Base-by-base conservation (phyloP, 2,329 filamentous ascomycete species). In the Nemania sp. region DNA sequence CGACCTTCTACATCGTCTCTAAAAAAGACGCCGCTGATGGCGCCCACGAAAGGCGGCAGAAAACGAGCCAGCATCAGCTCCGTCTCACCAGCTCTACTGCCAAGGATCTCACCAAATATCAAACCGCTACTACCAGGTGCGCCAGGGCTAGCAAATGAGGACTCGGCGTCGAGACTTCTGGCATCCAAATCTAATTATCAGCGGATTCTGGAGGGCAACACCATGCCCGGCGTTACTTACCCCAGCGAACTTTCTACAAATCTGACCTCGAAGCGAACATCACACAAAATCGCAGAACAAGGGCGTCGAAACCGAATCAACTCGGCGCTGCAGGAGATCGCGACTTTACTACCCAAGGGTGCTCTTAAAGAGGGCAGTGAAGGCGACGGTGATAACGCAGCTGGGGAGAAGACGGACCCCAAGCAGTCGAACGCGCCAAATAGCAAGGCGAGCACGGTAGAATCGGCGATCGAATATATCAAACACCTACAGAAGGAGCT, bases 151-250 rank as follows among this genome's bases (percentile, higher is more conserved):
- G 80, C 83, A 1, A 80, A 80, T 4, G 85, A 87, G 66, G 84
- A 87, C 67, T 82, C 84, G 1, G 82, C 86, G 0, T 88, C 85
- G n/a, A 83, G 92, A 29, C 83, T 98, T 46, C 83, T 99, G 29
- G 91, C 93, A 37, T 92, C 91, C 15, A 98, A 98, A 74, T 98
- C 94, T 1, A 99, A 99, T 72, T 99, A 99, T 71, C 94, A 98
- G 71, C 96, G 97, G 69, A 95, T 99, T 39, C 79, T 99, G 11
- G 95, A 98, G 74, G 95, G 95, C 50, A 98, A 92, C 52, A 88
- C 89, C 57, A 87, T 97, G 0, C 93, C 93, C 0, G 94, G 94
- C 12, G 90, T 97, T 12, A 90, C 90, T 1, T 98, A 97, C 68
- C 93, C 94, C 0, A 92, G 90, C 68, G 91, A 93, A 53, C 82